Evolutionary conservation across 2,329 filamentous ascomycete genomes (phyloP).

Genomic region (Rosellinia necatrix): DNA sequence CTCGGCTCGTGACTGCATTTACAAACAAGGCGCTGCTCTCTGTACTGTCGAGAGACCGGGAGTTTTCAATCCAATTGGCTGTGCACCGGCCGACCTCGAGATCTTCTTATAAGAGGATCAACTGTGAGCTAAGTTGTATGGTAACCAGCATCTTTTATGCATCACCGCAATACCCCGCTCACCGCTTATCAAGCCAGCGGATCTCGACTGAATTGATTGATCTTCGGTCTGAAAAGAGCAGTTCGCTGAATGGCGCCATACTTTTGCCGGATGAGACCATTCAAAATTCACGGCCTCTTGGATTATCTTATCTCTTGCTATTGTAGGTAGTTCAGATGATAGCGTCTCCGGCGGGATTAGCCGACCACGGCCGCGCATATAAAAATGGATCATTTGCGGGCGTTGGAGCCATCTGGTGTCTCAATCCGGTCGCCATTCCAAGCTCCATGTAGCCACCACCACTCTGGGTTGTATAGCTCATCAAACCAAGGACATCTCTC

Average conservation of each 20-base stretch:
- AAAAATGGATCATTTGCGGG: not conserved
- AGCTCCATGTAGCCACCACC: too few relatives aligned
- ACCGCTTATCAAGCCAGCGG: constrained; percentile 19
- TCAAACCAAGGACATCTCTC: too few relatives aligned
- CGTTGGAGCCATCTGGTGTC: too few relatives aligned
- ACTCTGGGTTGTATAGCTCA: too few relatives aligned
- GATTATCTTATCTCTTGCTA: not conserved
- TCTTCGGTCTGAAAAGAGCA: constrained; percentile 4
- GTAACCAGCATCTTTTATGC: not conserved
- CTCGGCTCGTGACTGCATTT: not conserved
- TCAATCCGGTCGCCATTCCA: too few relatives aligned
- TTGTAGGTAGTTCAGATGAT: not conserved
- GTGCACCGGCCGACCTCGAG: not conserved
- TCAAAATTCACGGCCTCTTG: not conserved
- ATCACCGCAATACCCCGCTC: constrained; percentile 17
- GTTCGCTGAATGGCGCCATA: constrained; percentile 15
- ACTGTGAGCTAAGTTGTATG: constrained; percentile 2
- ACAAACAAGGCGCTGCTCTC: not conserved
- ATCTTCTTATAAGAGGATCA: not conserved
- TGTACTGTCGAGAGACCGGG: not conserved
- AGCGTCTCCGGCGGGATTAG: not conserved
- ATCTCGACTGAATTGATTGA: constrained; percentile 18
- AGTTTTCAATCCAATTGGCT: not conserved
- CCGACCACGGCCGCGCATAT: too few relatives aligned
- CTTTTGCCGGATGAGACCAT: constrained; percentile 5